Conservation (phyloP, 2,329 filamentous ascomycete genomes). For the Trichoderma arundinaceum region DNA sequence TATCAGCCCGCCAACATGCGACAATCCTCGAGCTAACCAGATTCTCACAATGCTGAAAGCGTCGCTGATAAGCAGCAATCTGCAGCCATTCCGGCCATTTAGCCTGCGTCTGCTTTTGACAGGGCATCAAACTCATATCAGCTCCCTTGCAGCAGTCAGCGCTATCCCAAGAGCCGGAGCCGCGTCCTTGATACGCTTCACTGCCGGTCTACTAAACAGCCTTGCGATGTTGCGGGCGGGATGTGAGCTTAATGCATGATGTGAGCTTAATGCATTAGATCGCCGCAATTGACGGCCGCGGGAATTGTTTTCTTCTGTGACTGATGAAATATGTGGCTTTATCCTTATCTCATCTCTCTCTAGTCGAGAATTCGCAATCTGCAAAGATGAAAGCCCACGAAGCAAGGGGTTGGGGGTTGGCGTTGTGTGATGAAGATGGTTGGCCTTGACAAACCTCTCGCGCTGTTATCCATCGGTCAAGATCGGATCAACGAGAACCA, state of each 20-base stretch:
- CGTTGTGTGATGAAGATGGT: neutral
- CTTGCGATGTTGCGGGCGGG: neutral
- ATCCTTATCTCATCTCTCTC: constrained; percentile 1
- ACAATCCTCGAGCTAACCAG: constrained; percentile 8
- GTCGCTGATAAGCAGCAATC: constrained; percentile 6
- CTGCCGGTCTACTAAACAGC: constrained; percentile 10
- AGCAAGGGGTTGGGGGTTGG: neutral
- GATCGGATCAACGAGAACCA: neutral
- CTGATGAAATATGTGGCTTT: neutral
- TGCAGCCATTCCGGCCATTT: neutral
- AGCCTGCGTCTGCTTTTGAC: constrained; percentile 16
- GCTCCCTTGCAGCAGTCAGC: constrained; percentile 2
- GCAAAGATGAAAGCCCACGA: neutral
- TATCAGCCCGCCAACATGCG: neutral
- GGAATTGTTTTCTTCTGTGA: neutral
- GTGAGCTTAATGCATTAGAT: neutral
- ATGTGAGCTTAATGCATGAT: neutral
- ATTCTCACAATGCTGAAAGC: neutral
- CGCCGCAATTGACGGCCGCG: neutral
- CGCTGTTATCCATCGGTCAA: neutral
- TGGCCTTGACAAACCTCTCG: constrained; percentile 2
- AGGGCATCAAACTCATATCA: constrained; percentile 8
- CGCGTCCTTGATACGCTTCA: constrained; percentile 3
- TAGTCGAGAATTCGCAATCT: neutral
- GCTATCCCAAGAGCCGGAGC: neutral